phyloP scores from a whole-genome alignment of 345 rosid genomes.

The Raphanus raphanistrum region DNA sequence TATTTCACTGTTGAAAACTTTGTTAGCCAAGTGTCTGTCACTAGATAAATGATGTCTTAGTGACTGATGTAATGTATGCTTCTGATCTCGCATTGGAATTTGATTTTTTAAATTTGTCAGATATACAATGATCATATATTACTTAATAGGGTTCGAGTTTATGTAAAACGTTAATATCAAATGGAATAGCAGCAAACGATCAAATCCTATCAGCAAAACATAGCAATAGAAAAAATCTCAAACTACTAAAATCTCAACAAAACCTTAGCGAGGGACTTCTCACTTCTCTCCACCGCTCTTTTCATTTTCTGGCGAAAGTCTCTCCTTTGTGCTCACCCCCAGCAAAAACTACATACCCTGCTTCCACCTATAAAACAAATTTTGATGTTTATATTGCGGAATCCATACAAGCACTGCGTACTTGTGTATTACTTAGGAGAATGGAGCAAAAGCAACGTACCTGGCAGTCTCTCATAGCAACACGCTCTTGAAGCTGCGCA shows the following conservation, averaged over 20 bases:
- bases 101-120: background rate
- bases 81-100: background rate
- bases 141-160: background rate
- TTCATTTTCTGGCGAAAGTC: constrained; percentile 62
- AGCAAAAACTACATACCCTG: constrained; percentile 64
- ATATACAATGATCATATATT: background rate
- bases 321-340: constrained; percentile 86
- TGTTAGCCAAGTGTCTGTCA: constrained; percentile 43
- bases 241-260: constrained; percentile 1
- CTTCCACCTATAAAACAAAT: constrained; percentile 61
- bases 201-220: background rate
- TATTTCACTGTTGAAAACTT: constrained; percentile 36
- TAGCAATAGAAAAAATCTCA: background rate
- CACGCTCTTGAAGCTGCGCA: constrained; percentile 91
- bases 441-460: constrained; percentile 40
- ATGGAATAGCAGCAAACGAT: background rate
- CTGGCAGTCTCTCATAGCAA: constrained; percentile 78
- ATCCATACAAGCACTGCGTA: background rate
- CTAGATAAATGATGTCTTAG: background rate
- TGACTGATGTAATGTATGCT: background rate
- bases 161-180: background rate
- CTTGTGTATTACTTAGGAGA: background rate
- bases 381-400: constrained; percentile 3
- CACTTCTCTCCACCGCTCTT: background rate
- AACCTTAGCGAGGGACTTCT: constrained; percentile 11